These are phyloP conservation scores for Beauveria asiatica DNA, from an alignment of 2,329 filamentous ascomycete genomes.

Conservation along the genomic window DNA sequence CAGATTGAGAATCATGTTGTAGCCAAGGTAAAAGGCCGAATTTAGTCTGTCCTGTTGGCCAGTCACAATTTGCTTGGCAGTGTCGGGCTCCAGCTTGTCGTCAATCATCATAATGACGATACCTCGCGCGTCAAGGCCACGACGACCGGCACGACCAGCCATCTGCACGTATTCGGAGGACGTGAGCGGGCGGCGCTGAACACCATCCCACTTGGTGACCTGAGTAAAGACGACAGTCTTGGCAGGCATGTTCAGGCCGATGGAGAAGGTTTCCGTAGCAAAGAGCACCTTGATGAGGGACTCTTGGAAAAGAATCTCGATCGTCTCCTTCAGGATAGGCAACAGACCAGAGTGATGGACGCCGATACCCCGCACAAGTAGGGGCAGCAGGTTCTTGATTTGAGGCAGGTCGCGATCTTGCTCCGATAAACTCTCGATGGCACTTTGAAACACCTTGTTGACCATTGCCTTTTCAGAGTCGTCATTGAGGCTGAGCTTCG, in stretches of 20 bases:
- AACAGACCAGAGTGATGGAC: slow-evolving; percentile 94
- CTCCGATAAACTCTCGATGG: slow-evolving; percentile 85
- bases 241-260: slow-evolving; percentile 97
- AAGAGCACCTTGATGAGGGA: slow-evolving; percentile 96
- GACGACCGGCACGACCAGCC: slow-evolving; percentile 92
- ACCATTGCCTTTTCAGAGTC: slow-evolving; percentile 95
- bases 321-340: slow-evolving; percentile 95
- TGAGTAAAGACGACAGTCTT: slow-evolving; percentile 99
- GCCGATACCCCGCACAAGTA: slow-evolving; percentile 85
- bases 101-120: slow-evolving; percentile 99
- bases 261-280: slow-evolving; percentile 97
- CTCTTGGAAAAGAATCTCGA: slow-evolving; percentile 98
- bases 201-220: slow-evolving; percentile 91
- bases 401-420: slow-evolving; percentile 85
- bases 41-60: slow-evolving; percentile 96
- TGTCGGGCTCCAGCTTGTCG: slow-evolving; percentile 87
- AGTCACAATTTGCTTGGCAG: slow-evolving; percentile 91
- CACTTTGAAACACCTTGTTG: slow-evolving; percentile 84
- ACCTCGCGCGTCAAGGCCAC: slow-evolving; percentile 94
- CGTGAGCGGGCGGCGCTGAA: slow-evolving; percentile 76
- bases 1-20: slow-evolving; percentile 98
- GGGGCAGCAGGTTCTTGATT: slow-evolving; percentile 80
- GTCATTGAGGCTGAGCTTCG: slow-evolving; percentile 85
- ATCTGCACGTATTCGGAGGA: slow-evolving; percentile 93
- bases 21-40: slow-evolving; percentile 93